Evolutionary conservation across 2,329 filamentous ascomycete genomes (phyloP).

Genomic region (Nigrospora oryzae): DNA sequence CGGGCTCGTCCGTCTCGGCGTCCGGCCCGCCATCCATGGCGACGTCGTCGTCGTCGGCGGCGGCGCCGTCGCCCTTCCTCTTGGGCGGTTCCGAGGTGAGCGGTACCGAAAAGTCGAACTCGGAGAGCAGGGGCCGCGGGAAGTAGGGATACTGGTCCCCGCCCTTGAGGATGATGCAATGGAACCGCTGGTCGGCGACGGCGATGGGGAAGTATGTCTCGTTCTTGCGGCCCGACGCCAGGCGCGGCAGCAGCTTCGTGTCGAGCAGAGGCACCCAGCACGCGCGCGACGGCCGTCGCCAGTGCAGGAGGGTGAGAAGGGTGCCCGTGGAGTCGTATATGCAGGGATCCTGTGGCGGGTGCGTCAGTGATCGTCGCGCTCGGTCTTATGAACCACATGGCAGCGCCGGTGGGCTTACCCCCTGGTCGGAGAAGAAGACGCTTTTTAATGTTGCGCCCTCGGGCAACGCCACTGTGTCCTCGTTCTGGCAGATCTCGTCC

Average conservation of each 20-base stretch:
- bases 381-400: no score
- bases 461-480: slow-evolving; percentile 81
- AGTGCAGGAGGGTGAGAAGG: slow-evolving; percentile 79
- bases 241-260: slow-evolving; percentile 72
- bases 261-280: slow-evolving; percentile 90
- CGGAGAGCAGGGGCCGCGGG: slow-evolving; percentile 78
- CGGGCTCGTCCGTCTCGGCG: slow-evolving; percentile 25
- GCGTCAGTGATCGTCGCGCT: not conserved
- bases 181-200: slow-evolving; percentile 83
- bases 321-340: slow-evolving; percentile 93
- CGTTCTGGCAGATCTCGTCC: slow-evolving; percentile 89
- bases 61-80: slow-evolving; percentile 15
- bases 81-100: slow-evolving; percentile 48
- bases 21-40: slow-evolving; percentile 20
- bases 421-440: slow-evolving; percentile 86
- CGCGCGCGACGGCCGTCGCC: slow-evolving; percentile 78
- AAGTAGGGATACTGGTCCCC: slow-evolving; percentile 90
- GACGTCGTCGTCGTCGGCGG: slow-evolving; percentile 22
- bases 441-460: slow-evolving; percentile 65
- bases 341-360: slow-evolving; percentile 64
- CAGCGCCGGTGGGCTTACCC: slow-evolving; percentile 46
- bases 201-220: slow-evolving; percentile 95
- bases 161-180: slow-evolving; percentile 98
- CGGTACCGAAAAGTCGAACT: slow-evolving; percentile 88
- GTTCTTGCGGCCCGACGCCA: slow-evolving; percentile 75